Conservation (phyloP, 106 monocot species). For the Dactylorhiza incarnata region DNA sequence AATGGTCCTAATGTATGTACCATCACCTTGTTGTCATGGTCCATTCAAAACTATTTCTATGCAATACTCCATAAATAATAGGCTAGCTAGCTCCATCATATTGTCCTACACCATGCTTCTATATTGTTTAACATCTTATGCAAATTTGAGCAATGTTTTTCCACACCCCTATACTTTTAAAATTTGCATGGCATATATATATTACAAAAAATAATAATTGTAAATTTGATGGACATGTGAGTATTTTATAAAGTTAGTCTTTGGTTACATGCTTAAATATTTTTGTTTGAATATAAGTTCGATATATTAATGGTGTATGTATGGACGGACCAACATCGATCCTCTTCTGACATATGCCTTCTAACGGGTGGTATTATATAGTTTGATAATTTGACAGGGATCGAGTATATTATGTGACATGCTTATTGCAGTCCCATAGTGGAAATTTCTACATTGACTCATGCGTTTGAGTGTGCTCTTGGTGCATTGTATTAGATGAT, state of each 20-base stretch:
- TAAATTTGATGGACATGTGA: too few species aligned
- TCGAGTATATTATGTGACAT: too few species aligned
- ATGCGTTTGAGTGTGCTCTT: too few species aligned
- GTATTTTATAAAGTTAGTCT: neutral
- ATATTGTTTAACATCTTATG: neutral
- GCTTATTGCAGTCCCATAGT: too few species aligned
- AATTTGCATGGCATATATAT: neutral
- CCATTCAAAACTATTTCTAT: neutral
- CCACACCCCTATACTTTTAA: neutral
- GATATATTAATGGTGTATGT: too few species aligned
- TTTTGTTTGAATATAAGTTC: neutral
- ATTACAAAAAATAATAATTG: neutral
- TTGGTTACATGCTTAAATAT: neutral
- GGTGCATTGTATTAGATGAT: too few species aligned
- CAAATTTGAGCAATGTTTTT: neutral
- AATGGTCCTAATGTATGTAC: neutral
- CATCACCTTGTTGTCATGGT: neutral
- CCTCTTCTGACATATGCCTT: too few species aligned
- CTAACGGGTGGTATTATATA: too few species aligned
- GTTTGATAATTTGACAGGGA: too few species aligned
- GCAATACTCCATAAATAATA: neutral
- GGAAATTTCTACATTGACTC: too few species aligned
- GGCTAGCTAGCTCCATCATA: neutral
- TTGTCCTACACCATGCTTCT: neutral
- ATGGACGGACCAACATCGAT: too few species aligned